Evolutionary conservation across 768 basidiomycete genomes (phyloP).

Genomic region (Boletus vinaceobasis): DNA sequence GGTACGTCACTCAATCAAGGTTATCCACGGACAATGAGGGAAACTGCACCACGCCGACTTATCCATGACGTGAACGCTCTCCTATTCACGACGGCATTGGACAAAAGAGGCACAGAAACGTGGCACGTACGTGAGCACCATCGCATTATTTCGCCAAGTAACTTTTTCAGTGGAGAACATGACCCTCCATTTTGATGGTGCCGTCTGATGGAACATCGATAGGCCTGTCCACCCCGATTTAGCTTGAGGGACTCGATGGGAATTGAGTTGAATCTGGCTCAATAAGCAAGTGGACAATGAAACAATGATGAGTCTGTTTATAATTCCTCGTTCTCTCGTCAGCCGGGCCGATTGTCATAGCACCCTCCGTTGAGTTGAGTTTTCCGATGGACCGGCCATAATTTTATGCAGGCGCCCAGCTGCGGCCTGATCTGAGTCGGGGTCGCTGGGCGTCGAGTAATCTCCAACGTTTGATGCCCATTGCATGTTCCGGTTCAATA

Average conservation of each 20-base stretch:
- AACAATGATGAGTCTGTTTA: background rate
- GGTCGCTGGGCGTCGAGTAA: background rate
- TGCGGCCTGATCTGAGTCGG: background rate
- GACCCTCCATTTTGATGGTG: constrained; percentile 18
- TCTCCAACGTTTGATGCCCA: background rate
- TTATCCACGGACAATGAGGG: constrained; percentile 15
- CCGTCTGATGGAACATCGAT: background rate
- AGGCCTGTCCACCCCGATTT: constrained; percentile 7
- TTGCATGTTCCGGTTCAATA: background rate
- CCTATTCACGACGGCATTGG: background rate
- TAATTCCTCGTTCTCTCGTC: background rate
- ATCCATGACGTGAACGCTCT: constrained; percentile 20
- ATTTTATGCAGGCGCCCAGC: background rate
- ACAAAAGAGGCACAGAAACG: constrained; percentile 10
- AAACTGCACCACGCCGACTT: constrained; percentile 21
- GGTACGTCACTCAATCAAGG: constrained; percentile 2
- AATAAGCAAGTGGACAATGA: background rate
- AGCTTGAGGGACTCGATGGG: background rate
- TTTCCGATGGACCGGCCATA: background rate
- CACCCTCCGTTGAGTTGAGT: background rate
- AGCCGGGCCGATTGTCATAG: constrained; percentile 6
- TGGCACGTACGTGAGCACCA: constrained; percentile 9
- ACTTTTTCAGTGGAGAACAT: background rate
- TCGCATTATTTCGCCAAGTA: background rate
- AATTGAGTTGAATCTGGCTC: constrained; percentile 1